Evolutionary conservation across 2,329 filamentous ascomycete genomes (phyloP).

Genomic region (Epichloe gansuensis): DNA sequence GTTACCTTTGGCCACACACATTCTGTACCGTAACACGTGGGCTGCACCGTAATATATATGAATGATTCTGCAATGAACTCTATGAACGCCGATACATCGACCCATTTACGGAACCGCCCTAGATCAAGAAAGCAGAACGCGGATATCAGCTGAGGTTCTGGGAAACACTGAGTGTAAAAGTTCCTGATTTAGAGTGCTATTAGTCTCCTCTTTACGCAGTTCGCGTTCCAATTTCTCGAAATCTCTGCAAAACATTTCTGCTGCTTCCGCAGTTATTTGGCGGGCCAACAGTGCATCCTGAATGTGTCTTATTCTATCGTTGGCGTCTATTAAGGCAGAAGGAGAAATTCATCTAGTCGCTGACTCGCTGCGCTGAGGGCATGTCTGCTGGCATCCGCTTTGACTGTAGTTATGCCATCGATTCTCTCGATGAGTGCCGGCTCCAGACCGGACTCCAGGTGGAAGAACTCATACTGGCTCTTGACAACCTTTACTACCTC

Average conservation of each 20-base stretch:
- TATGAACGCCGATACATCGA: too few relatives aligned
- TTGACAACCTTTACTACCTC: constrained; percentile 47
- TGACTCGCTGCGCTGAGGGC: constrained; percentile 58
- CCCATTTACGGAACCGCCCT: too few relatives aligned
- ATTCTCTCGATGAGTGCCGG: constrained; percentile 47
- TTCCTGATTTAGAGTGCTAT: constrained; percentile 13
- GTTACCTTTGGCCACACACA: too few relatives aligned
- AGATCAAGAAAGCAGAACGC: constrained; percentile 40
- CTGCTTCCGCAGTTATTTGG: constrained; percentile 69
- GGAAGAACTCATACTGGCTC: constrained; percentile 61
- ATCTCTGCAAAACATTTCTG: constrained; percentile 70
- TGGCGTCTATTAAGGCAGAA: constrained; percentile 83
- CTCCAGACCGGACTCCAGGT: constrained; percentile 61
- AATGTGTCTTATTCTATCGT: constrained; percentile 65
- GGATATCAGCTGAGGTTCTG: constrained; percentile 47
- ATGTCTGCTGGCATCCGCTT: constrained; percentile 33
- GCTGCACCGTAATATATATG: too few relatives aligned
- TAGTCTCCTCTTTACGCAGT: constrained; percentile 31
- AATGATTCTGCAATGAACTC: too few relatives aligned
- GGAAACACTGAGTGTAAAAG: constrained; percentile 34
- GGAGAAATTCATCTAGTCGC: constrained; percentile 77
- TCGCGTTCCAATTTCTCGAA: constrained; percentile 54
- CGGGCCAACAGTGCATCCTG: constrained; percentile 61
- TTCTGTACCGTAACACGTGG: too few relatives aligned
- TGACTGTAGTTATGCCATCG: constrained; percentile 14